phyloP scores from a whole-genome alignment of 2,329 filamentous ascomycete genomes.

The Xylariaceae sp. region DNA sequence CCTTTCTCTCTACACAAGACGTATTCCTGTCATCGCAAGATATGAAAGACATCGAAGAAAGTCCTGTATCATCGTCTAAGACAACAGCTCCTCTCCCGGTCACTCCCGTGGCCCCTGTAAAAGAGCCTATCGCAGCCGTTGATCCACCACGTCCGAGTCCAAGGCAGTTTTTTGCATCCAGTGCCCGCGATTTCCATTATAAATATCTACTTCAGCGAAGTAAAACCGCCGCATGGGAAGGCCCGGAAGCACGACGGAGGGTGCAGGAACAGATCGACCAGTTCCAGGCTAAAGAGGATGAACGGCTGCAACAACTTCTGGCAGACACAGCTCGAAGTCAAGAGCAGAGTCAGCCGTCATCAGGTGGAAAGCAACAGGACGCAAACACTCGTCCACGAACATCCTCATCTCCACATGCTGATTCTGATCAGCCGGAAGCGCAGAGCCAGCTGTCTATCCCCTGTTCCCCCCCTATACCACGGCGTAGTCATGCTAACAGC shows the following conservation, averaged over 20 bases:
- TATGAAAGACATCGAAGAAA: constrained; percentile 38
- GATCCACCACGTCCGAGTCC: constrained; percentile 21
- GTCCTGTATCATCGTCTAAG: constrained; percentile 17
- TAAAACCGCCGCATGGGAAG: constrained; percentile 30
- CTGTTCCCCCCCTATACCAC: not conserved
- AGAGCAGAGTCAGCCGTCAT: not conserved
- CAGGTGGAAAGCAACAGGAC: not conserved
- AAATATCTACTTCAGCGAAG: constrained; percentile 30
- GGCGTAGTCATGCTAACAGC: not conserved
- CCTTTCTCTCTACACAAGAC: constrained; percentile 44
- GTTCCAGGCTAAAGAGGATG: constrained; percentile 20
- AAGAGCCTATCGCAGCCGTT: not conserved
- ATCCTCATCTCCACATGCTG: not conserved
- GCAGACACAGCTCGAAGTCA: constrained; percentile 9
- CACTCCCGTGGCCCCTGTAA: not conserved
- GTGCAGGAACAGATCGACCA: constrained; percentile 20
- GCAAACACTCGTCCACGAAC: not conserved
- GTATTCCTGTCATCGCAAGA: constrained; percentile 45
- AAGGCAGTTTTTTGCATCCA: constrained; percentile 34
- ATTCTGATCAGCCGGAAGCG: not conserved
- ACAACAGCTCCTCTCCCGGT: not conserved
- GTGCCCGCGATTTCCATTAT: constrained; percentile 23
- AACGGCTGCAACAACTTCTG: constrained; percentile 15
- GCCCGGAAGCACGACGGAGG: constrained; percentile 18
- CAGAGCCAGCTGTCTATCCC: not conserved